Evolutionary conservation across 345 rosid species (phyloP).

Genomic region (Raphanus sativus): DNA sequence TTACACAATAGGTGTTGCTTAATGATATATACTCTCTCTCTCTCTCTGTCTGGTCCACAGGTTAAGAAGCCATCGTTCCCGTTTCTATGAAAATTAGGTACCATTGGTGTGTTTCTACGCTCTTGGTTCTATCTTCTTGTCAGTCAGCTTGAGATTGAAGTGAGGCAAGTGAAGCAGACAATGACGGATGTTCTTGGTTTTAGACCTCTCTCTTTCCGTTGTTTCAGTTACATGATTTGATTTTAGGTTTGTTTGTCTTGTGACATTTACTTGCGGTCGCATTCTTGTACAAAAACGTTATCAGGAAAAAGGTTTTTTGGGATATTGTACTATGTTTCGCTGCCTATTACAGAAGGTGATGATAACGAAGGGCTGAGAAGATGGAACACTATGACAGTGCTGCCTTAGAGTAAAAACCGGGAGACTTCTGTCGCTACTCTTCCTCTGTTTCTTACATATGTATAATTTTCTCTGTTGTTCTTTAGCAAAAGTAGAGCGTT

Average conservation of each 20-base stretch:
- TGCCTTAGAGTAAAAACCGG: no score
- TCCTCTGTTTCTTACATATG: no score
- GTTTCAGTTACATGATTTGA: not conserved
- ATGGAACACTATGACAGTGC: no score
- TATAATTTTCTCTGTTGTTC: no score
- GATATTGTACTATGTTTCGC: conserved; percentile 6
- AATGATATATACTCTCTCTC: no score
- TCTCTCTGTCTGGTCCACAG: conserved; percentile 32
- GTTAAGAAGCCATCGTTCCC: conserved; percentile 73
- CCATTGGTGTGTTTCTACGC: not conserved
- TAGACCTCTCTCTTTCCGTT: conserved; percentile 11
- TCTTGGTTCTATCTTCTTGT: not conserved
- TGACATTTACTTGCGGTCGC: conserved; percentile 27
- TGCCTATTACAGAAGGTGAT: not conserved
- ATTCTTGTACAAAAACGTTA: conserved; percentile 38
- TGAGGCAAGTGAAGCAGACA: conserved; percentile 16
- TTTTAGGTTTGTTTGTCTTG: conserved; percentile 29
- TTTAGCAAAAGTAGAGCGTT: no score
- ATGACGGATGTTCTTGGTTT: conserved; percentile 21
- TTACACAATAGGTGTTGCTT: no score
- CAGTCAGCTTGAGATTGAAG: conserved; percentile 13
- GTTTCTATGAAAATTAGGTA: conserved; percentile 72
- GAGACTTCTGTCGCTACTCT: no score
- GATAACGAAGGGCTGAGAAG: no score
- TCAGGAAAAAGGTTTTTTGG: conserved; percentile 8